phyloP scores from a whole-genome alignment of 2,329 filamentous ascomycete species.

The Paecilomyces dactylethromorphus region DNA sequence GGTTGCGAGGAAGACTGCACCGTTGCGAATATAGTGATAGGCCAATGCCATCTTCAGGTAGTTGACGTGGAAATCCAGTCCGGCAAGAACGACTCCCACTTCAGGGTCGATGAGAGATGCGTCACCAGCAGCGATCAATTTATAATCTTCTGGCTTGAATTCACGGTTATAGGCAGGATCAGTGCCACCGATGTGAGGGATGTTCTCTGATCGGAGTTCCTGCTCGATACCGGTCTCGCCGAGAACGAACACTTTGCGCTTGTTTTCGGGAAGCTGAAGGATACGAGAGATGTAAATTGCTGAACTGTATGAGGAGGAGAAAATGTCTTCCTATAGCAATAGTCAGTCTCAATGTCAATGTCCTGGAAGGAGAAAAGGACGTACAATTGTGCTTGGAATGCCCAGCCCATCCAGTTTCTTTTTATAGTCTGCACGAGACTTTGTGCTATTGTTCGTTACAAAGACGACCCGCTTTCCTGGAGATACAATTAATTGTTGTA shows the following conservation, averaged over 20 bases:
- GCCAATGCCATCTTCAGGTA: conserved; percentile 85
- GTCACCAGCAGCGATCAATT: conserved; percentile 62
- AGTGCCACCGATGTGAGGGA: conserved; percentile 79
- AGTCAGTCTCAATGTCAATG: background rate
- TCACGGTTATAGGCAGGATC: conserved; percentile 72
- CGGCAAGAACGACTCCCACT: conserved; percentile 82
- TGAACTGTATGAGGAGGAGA: conserved; percentile 90
- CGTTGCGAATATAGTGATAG: conserved; percentile 73
- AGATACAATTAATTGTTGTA: conserved; percentile 3
- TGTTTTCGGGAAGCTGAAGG: conserved; percentile 66
- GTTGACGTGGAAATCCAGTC: conserved; percentile 90
- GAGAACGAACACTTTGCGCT: conserved; percentile 90
- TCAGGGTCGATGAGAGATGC: conserved; percentile 73
- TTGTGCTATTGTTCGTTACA: conserved; percentile 98
- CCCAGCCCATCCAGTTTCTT: conserved; percentile 80
- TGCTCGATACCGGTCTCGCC: conserved; percentile 88
- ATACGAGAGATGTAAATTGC: conserved; percentile 95
- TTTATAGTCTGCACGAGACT: conserved; percentile 85
- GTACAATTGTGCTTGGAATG: conserved; percentile 64
- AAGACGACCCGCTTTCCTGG: conserved; percentile 87
- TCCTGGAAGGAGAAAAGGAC: conserved; percentile 9
- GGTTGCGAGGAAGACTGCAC: conserved; percentile 84
- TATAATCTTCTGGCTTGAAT: conserved; percentile 74
- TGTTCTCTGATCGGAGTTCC: conserved; percentile 72
- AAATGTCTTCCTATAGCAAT: conserved; percentile 71